Base-by-base conservation (phyloP, 306 rosid genomes). In the Cucumis cinereus region DNA sequence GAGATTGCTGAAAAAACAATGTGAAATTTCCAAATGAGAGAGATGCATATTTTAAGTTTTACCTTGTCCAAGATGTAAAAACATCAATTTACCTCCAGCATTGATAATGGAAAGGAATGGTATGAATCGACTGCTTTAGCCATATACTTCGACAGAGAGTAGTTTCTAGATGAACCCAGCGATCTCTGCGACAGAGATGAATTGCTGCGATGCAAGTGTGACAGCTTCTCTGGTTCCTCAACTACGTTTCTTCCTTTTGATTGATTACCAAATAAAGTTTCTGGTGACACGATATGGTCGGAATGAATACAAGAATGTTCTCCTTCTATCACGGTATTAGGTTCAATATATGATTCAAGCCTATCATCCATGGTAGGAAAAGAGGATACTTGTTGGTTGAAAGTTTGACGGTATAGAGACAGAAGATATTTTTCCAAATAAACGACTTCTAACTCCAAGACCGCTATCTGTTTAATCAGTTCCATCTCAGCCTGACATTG, bases 51-150 rank as follows among this genome's bases (percentile, higher is more conserved):
- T 69, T 3, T 23, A 49, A 71, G 59, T 45, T 49, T 3, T 49
- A 24, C 15, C 40, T 24, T 15, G 33, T 45, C 74, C 57, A 69
- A 69, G 19, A 26, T 47, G 57, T 4, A 47, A 16, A 41, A 71
- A 71, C 14, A 12, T 55, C 22, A 57, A 76, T 72, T 82, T 84
- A 90, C 98, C 96, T 94, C 96, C 58, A 94, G 83, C 96, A 91
- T 87, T 26, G 86, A 86, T 88, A 94, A 87, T 69, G 98, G 98
- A 58, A 94, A 83, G 76, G 98, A 94, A 88, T 86, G 96, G 84
- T 86, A 94, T 6, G 81, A 80, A 58, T 91, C 96, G 43, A 76
- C 81, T 69, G 87, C 87, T 85, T 89, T 90, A 79, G 85, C 68
- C 78, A 78, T 78, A 36, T 77, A 80, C 79, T 84, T 81, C 53